A percentile compares a stretch with the other conserved stretches of the same genome.
Conservation (phyloP, 768 basidiomycete species). For the Hygrocybe punicea region DNA sequence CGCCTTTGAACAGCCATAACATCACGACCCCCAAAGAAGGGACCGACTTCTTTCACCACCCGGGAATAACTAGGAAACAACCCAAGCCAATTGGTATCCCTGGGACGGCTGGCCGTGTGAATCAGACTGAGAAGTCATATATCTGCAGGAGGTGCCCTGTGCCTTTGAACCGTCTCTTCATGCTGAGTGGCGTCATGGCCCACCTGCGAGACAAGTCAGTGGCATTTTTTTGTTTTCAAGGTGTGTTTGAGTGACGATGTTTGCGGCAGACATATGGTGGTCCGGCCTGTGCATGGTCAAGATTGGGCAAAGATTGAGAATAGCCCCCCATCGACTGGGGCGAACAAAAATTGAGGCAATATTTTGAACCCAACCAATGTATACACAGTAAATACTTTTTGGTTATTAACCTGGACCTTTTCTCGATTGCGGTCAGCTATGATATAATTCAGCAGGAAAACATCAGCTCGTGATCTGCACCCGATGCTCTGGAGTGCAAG, state of each 20-base stretch:
- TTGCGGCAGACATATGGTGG: neutral
- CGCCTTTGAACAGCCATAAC: neutral
- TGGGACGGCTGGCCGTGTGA: neutral
- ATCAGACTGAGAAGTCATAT: neutral
- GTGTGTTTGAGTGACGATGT: neutral
- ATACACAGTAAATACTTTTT: no score
- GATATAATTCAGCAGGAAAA: no score
- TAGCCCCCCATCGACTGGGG: neutral
- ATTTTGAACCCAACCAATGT: no score
- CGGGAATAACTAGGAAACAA: neutral
- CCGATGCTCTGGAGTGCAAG: no score
- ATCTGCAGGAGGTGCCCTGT: neutral
- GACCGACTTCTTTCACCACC: neutral
- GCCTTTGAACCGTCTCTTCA: neutral
- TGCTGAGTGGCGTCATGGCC: neutral
- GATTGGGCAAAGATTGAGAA: neutral
- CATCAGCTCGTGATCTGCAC: no score
- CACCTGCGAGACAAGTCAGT: neutral
- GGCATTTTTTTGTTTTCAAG: neutral
- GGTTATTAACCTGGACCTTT: no score
- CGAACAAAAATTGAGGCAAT: no score
- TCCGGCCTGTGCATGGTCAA: neutral
- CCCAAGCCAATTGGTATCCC: neutral
- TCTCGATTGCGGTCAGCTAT: no score
- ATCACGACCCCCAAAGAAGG: neutral